Conservation (phyloP, 352 stramenopile genomes). For the Phytophthora sojae region DNA sequence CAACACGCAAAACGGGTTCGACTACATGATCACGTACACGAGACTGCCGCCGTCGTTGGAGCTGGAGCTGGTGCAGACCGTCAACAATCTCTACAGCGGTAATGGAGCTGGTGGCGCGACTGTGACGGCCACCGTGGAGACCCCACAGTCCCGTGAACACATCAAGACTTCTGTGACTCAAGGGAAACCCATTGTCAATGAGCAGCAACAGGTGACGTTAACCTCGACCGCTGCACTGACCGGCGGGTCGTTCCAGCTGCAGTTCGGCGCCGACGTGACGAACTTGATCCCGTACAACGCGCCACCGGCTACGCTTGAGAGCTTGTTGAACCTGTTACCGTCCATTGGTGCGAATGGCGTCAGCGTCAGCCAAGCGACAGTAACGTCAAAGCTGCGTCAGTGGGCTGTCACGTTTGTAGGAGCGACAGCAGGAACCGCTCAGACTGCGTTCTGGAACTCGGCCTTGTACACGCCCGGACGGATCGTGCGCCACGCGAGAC, state of each 20-base stretch:
- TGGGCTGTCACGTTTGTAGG: constrained; percentile 75
- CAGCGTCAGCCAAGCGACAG: constrained; percentile 35
- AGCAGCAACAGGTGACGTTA: constrained; percentile 73
- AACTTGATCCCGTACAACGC: constrained; percentile 73
- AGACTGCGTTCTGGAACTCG: constrained; percentile 79
- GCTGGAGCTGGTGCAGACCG: constrained; percentile 40
- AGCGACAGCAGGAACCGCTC: constrained; percentile 41
- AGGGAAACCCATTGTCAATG: constrained; percentile 69
- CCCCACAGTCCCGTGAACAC: constrained; percentile 56
- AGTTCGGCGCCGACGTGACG: constrained; percentile 74
- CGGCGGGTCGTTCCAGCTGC: constrained; percentile 70
- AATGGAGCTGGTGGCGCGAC: constrained; percentile 52
- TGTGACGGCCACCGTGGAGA: constrained; percentile 37
- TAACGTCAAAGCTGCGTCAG: constrained; percentile 32
- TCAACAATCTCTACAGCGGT: constrained; percentile 76
- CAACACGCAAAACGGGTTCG: constrained; percentile 73
- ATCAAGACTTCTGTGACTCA: constrained; percentile 72
- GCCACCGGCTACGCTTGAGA: constrained; percentile 61
- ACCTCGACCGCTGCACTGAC: constrained; percentile 48
- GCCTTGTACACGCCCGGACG: constrained; percentile 55
- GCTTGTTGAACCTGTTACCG: constrained; percentile 75
- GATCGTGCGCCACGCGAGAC: constrained; percentile 49
- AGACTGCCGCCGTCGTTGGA: constrained; percentile 47
- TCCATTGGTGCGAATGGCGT: constrained; percentile 57
- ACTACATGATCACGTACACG: constrained; percentile 78